Conservation (phyloP, 208 protist genomes). For the Wallacemonas sp. region DNA sequence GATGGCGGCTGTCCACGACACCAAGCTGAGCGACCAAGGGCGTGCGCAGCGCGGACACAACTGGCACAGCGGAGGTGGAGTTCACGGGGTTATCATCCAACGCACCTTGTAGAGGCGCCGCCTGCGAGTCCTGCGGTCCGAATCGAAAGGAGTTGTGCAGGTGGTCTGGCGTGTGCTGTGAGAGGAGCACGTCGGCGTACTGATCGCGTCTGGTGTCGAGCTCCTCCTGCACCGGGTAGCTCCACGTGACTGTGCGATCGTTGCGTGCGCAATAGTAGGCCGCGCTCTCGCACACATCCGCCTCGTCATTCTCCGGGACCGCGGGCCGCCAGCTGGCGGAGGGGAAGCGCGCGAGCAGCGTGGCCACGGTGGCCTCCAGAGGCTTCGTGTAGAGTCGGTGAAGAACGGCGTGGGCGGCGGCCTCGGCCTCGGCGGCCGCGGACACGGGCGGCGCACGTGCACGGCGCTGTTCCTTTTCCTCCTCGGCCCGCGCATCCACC, state of each 20-base stretch:
- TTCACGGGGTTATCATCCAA: too few relatives aligned
- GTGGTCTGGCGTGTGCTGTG: background rate
- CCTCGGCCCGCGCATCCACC: background rate
- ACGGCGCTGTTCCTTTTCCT: background rate
- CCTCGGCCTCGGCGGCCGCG: background rate
- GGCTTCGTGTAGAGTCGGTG: slow-evolving; percentile 11
- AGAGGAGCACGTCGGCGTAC: background rate
- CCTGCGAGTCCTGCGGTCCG: background rate
- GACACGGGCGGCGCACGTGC: background rate
- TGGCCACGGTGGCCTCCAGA: slow-evolving; percentile 1
- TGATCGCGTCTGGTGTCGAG: background rate
- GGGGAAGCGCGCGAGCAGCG: slow-evolving; percentile 4
- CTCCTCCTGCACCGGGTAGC: slow-evolving; percentile 3
- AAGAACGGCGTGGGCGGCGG: background rate
- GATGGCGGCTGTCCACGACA: slow-evolving; percentile 9
- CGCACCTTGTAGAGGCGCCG: background rate
- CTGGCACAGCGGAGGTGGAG: too few relatives aligned
- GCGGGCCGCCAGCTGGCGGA: background rate
- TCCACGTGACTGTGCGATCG: slow-evolving; percentile 3
- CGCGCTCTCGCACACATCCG: background rate
- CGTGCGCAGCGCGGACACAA: background rate
- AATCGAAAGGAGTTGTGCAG: background rate
- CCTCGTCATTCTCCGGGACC: background rate
- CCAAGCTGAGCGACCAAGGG: slow-evolving; percentile 10
- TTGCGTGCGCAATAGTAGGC: background rate